Evolutionary conservation across 129 eudicot genomes (phyloP).

Genomic region (Logfia minima): DNA sequence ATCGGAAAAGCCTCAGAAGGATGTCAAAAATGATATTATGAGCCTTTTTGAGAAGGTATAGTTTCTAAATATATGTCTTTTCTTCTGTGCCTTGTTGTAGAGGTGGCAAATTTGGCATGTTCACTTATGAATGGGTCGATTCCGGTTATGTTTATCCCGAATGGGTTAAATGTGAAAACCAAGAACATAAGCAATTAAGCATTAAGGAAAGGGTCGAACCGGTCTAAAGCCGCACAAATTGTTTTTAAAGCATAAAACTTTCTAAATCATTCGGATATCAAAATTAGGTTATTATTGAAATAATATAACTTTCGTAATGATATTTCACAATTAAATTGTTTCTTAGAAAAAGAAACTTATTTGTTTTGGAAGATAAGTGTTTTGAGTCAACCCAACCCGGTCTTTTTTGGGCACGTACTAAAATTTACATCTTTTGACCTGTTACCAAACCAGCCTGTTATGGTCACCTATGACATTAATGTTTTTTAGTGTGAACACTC

Average conservation of each 20-base stretch:
- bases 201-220: not conserved
- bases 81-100: slow-evolving; percentile 4
- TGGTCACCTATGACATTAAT: not conserved
- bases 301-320: not conserved
- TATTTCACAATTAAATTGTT: not conserved
- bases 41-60: slow-evolving; percentile 93
- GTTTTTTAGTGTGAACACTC: not conserved
- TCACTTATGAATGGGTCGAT: not conserved
- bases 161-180: not conserved
- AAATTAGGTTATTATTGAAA: not conserved
- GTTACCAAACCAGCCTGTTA: not conserved
- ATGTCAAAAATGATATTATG: slow-evolving; percentile 92
- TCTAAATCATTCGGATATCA: not conserved
- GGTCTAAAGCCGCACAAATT: not conserved
- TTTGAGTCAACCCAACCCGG: not conserved
- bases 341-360: too few relatives aligned
- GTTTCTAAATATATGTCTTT: not conserved
- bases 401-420: not conserved
- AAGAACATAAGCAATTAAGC: not conserved
- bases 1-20: slow-evolving; percentile 66
- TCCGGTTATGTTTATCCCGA: not conserved
- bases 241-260: slow-evolving; percentile 1
- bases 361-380: not conserved
- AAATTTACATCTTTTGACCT: not conserved
- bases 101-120: not conserved